phyloP scores from a whole-genome alignment of 371 early-diverging fungal species.

The Polyrhizophydium stewartii region DNA sequence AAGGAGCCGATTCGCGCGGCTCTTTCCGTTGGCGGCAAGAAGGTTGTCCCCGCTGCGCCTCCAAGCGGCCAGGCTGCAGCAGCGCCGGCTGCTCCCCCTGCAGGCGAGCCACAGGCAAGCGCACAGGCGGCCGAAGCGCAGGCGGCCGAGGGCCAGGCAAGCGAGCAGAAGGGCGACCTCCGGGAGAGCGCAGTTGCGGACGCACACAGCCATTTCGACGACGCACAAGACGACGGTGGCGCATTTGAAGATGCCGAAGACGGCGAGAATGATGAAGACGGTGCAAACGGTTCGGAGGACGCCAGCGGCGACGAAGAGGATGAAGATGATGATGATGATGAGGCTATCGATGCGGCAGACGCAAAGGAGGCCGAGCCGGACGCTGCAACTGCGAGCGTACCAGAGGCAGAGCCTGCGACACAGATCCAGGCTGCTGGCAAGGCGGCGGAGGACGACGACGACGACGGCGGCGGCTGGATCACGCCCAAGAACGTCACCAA shows the following conservation, averaged over 20 bases:
- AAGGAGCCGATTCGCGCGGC: conserved; percentile 48
- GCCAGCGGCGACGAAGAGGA: conserved; percentile 21
- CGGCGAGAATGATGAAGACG: conserved; percentile 10
- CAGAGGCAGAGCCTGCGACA: too few relatives aligned
- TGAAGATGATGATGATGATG: too few relatives aligned
- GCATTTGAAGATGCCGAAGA: conserved; percentile 24
- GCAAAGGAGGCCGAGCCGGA: too few relatives aligned
- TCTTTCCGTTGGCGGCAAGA: background rate
- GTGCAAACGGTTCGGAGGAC: too few relatives aligned
- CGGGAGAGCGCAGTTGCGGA: conserved; percentile 6
- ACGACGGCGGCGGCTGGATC: conserved; percentile 83
- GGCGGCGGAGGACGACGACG: background rate
- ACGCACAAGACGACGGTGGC: too few relatives aligned
- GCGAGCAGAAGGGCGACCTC: background rate
- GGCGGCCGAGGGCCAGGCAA: conserved; percentile 7
- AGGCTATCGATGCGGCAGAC: too few relatives aligned
- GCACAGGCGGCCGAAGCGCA: conserved; percentile 27
- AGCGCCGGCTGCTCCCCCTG: too few relatives aligned
- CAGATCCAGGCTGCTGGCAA: too few relatives aligned
- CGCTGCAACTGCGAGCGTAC: too few relatives aligned
- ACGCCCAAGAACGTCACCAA: conserved; percentile 83
- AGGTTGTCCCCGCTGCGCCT: background rate
- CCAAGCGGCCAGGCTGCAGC: background rate
- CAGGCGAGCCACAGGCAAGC: too few relatives aligned
- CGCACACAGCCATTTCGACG: too few relatives aligned